Evolutionary conservation across 1,139 yeast genomes (phyloP), one percentile per base, ranked within the genome.

Genomic region (Yamadazyma pseudoaaseri): DNA sequence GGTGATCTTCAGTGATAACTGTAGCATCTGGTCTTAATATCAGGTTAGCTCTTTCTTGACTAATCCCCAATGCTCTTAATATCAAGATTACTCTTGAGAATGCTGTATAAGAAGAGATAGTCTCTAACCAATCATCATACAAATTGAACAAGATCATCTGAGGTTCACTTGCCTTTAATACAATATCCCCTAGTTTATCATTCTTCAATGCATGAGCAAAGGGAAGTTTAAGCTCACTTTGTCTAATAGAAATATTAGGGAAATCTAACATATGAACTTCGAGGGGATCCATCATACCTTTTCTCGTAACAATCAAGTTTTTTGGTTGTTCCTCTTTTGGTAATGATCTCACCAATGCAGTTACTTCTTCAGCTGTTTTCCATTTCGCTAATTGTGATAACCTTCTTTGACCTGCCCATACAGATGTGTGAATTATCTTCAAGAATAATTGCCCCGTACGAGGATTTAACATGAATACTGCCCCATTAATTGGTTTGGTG

Each of bases 311-410:
- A 54, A 92, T 86, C 38, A 94, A 67, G 57, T 90, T 96, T 49
- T 84, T 84, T 2, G 98, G 98, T 52, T 90, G 97, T 57, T 92
- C 97, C 54, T 92, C 97, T 36, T 79, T 73, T 1, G 97, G 97
- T 38, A 92, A 62, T 0, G 97, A 86, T 31, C 97, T 72, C 16
- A 92, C 75, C 44, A 92, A 66, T 0, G 96, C 96, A 8, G 96
- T 92, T 16, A 89, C 95, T 61, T 92, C 98, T 60, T 94, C 99
- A 0, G 98, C 98, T 2, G 97, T 83, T 56, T 92, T 92, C 98
- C 98, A 94, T 55, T 92, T 92, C 1, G 97, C 94, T 42, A 94
- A 66, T 55, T 92, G 97, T 18, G 95, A 86, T 45, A 92, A 70
- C 49, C 97, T 83, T 52, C 89, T 90, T 57, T 94, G 97, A 11